Evolutionary conservation across 2,329 filamentous ascomycete species (phyloP).

Genomic region (Exophiala bonariae): DNA sequence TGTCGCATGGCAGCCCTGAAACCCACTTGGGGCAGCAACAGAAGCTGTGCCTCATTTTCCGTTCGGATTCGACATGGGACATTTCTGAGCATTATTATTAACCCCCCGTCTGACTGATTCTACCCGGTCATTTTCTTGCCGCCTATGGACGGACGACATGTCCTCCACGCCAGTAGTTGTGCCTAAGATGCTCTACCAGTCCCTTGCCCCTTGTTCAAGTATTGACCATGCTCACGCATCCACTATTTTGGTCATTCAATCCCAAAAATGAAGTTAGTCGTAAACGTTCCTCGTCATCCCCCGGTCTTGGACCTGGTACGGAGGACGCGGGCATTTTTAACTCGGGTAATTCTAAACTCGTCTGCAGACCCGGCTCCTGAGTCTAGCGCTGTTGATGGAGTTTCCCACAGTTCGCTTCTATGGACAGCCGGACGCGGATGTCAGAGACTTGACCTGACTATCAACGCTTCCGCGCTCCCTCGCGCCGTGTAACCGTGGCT

Average conservation of each 20-base stretch:
- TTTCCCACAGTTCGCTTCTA: constrained; percentile 21
- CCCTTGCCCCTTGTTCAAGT: neutral
- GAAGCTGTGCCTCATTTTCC: constrained; percentile 14
- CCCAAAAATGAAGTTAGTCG: neutral
- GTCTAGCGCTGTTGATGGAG: constrained; percentile 23
- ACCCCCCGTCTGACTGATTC: too few species aligned
- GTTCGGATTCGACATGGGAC: neutral
- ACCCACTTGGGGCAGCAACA: constrained; percentile 11
- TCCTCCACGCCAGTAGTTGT: too few species aligned
- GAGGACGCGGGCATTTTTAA: constrained; percentile 17
- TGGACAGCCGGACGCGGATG: constrained; percentile 24
- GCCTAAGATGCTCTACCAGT: neutral
- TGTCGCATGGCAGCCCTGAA: constrained; percentile 25
- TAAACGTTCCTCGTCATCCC: neutral
- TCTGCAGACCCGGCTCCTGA: constrained; percentile 22
- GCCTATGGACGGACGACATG: too few species aligned
- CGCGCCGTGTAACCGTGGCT: constrained; percentile 24
- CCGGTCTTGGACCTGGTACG: neutral
- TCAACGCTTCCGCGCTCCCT: constrained; percentile 17
- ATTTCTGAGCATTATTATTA: too few species aligned
- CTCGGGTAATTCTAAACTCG: constrained; percentile 20
- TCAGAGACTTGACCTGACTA: constrained; percentile 21
- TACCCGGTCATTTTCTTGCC: too few species aligned
- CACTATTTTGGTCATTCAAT: neutral
- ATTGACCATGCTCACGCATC: neutral